Evolutionary conservation across 2,329 filamentous ascomycete species (phyloP).

Genomic region (Lanzia echinophila): DNA sequence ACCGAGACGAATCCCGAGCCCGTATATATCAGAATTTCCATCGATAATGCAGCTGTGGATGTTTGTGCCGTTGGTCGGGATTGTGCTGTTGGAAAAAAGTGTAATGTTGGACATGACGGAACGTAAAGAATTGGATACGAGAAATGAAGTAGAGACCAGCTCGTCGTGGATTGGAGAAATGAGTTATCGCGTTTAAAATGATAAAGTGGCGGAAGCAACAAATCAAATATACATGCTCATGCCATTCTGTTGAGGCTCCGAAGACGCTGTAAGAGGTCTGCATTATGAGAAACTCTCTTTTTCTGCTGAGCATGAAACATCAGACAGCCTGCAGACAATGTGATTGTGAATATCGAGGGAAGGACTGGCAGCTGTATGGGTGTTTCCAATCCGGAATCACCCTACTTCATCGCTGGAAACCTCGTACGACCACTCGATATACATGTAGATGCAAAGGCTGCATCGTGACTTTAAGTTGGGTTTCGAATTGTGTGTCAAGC

Average conservation of each 20-base stretch:
- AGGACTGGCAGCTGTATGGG: too few relatives aligned
- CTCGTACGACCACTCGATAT: too few relatives aligned
- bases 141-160: not conserved
- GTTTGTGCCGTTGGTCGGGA: not conserved
- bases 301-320: not conserved
- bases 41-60: not conserved
- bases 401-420: too few relatives aligned
- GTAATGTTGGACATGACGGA: not conserved
- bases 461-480: too few relatives aligned
- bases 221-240: not conserved
- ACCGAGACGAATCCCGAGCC: not conserved
- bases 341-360: too few relatives aligned
- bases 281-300: not conserved
- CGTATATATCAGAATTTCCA: not conserved
- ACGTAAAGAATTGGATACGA: not conserved
- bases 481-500: too few relatives aligned
- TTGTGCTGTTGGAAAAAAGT: not conserved
- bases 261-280: not conserved
- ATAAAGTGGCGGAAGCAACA: not conserved
- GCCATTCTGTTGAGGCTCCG: not conserved
- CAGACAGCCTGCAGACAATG: too few relatives aligned
- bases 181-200: not conserved
- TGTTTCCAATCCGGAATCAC: too few relatives aligned
- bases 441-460: too few relatives aligned
- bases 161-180: not conserved